Evolutionary conservation across 805 yeast species (phyloP).

Genomic region (Tetrapisispora iriomotensis): DNA sequence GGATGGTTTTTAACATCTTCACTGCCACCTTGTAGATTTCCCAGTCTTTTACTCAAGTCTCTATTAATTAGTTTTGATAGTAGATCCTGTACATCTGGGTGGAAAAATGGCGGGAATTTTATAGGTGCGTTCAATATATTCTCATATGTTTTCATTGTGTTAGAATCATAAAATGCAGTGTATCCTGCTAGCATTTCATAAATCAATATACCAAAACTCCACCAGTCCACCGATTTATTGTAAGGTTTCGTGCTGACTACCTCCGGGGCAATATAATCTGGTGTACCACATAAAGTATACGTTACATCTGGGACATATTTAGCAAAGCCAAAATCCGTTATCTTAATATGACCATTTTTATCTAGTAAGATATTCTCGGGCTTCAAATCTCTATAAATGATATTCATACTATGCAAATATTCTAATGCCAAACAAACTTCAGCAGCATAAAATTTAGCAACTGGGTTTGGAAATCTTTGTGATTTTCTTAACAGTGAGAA

Average conservation of each 20-base stretch:
- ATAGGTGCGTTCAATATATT: slow-evolving; percentile 74
- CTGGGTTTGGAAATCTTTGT: slow-evolving; percentile 90
- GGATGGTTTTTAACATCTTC: slow-evolving; percentile 76
- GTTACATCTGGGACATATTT: slow-evolving; percentile 85
- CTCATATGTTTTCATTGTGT: slow-evolving; percentile 90
- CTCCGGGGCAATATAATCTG: slow-evolving; percentile 94
- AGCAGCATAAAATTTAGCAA: slow-evolving; percentile 90
- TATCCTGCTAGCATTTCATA: slow-evolving; percentile 92
- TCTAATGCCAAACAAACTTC: slow-evolving; percentile 78
- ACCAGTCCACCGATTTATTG: slow-evolving; percentile 92
- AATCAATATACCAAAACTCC: slow-evolving; percentile 87
- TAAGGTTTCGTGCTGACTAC: slow-evolving; percentile 88
- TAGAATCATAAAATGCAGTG: slow-evolving; percentile 86
- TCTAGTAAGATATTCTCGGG: slow-evolving; percentile 84
- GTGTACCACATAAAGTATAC: slow-evolving; percentile 89
- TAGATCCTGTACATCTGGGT: slow-evolving; percentile 68
- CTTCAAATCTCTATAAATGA: slow-evolving; percentile 80
- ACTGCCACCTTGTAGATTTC: slow-evolving; percentile 76
- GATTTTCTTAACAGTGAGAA: slow-evolving; percentile 76
- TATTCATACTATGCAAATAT: slow-evolving; percentile 72
- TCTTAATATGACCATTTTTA: slow-evolving; percentile 77
- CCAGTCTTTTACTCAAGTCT: slow-evolving; percentile 73
- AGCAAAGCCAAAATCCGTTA: slow-evolving; percentile 90
- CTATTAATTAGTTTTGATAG: slow-evolving; percentile 63
- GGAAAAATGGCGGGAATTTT: slow-evolving; percentile 63